These are phyloP conservation scores for Apostasia ramifera DNA, from an alignment of 106 monocot species.

Conservation along the genomic window DNA sequence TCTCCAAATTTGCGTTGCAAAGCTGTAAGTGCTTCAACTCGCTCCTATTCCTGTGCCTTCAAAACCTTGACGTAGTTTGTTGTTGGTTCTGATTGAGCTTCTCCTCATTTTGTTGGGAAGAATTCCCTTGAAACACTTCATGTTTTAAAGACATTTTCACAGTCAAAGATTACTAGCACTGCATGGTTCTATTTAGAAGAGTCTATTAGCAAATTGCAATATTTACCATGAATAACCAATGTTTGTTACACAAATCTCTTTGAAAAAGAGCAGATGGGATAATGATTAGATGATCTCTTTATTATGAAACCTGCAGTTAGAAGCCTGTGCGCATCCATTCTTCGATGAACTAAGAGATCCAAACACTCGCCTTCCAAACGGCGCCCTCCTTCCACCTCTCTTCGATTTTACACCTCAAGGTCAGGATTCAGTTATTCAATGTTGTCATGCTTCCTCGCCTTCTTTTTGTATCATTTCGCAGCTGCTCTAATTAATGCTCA, in stretches of 20 bases:
- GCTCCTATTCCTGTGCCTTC: neutral
- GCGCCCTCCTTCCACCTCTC: constrained; percentile 39
- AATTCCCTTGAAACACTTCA: too few relatives aligned
- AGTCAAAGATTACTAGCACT: too few relatives aligned
- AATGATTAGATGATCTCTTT: neutral
- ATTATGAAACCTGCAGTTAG: constrained; percentile 31
- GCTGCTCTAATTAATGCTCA: too few relatives aligned
- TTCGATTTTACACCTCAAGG: constrained; percentile 54
- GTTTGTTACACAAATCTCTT: too few relatives aligned
- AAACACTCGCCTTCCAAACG: constrained; percentile 41
- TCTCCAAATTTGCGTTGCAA: constrained; percentile 72
- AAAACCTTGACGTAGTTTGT: too few relatives aligned
- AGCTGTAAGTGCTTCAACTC: constrained; percentile 44
- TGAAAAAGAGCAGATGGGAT: too few relatives aligned
- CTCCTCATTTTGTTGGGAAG: too few relatives aligned
- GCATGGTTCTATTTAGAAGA: too few relatives aligned
- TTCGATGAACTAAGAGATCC: constrained; percentile 54
- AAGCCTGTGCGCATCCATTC: constrained; percentile 62
- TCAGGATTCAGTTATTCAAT: constrained; percentile 7
- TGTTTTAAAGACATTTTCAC: too few relatives aligned
- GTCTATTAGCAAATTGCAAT: too few relatives aligned
- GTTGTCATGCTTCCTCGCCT: neutral
- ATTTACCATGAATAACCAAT: too few relatives aligned
- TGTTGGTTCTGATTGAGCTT: too few relatives aligned
- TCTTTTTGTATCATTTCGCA: neutral